phyloP scores from a whole-genome alignment of 441 rosid genomes.

The Erodium texanum region DNA sequence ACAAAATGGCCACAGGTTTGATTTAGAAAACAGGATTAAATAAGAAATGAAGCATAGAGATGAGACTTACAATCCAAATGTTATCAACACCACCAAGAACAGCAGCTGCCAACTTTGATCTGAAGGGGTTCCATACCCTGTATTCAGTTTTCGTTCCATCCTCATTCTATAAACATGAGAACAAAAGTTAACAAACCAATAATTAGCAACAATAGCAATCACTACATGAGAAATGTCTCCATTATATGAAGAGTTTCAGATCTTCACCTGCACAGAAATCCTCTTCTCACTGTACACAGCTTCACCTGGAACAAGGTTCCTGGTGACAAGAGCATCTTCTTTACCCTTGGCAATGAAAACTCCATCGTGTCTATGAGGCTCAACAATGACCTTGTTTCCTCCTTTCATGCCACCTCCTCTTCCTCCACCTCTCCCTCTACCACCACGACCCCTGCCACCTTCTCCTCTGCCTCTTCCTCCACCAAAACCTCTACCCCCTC shows the following conservation, averaged over 20 bases:
- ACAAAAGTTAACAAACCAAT: background rate
- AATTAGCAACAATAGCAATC: too few species aligned
- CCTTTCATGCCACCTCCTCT: slow-evolving; percentile 83
- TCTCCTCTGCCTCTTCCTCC: slow-evolving; percentile 18
- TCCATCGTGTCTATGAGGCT: slow-evolving; percentile 89
- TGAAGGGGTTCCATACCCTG: slow-evolving; percentile 88
- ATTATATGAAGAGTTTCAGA: too few species aligned
- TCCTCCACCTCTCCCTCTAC: slow-evolving; percentile 37
- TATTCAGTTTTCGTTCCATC: slow-evolving; percentile 85
- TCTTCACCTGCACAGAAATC: slow-evolving; percentile 83
- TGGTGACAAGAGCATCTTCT: slow-evolving; percentile 93
- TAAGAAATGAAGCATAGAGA: background rate
- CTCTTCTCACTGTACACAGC: slow-evolving; percentile 95
- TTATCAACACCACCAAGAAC: slow-evolving; percentile 89
- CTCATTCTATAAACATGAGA: slow-evolving; percentile 40
- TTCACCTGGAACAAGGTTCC: slow-evolving; percentile 87
- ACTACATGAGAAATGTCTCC: too few species aligned
- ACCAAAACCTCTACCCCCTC: slow-evolving; percentile 31
- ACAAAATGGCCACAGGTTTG: too few species aligned
- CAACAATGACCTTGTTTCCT: slow-evolving; percentile 77
- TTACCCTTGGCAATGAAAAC: slow-evolving; percentile 89
- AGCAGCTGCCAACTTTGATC: slow-evolving; percentile 88
- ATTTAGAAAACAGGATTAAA: too few species aligned
- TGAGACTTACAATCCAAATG: slow-evolving; percentile 66
- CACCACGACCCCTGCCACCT: slow-evolving; percentile 35